Conservation (phyloP, 2,329 filamentous ascomycete genomes). For the Huntiella decipiens region DNA sequence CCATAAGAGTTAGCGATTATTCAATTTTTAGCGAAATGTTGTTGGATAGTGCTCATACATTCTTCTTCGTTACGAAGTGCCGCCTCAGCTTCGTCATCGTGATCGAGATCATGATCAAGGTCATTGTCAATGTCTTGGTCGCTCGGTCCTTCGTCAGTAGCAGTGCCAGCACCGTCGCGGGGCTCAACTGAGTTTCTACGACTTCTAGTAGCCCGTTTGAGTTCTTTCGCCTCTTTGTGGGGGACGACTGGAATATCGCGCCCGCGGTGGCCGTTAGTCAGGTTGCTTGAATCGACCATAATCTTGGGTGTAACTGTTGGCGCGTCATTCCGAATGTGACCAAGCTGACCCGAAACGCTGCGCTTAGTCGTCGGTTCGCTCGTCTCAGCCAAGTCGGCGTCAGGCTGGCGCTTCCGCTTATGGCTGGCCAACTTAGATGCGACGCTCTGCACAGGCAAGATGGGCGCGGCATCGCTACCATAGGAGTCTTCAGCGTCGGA, state of each 20-base stretch:
- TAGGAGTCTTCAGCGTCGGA: conserved; percentile 10
- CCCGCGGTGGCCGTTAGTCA: conserved; percentile 16
- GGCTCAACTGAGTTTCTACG: conserved; percentile 4
- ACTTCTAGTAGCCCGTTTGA: conserved; percentile 1
- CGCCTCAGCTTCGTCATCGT: conserved; percentile 40
- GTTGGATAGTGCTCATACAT: conserved; percentile 23
- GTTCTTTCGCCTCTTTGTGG: neutral
- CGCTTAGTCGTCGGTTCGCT: conserved; percentile 35
- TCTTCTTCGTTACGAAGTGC: conserved; percentile 46
- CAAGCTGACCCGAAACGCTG: conserved; percentile 22
- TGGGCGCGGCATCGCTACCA: conserved; percentile 7
- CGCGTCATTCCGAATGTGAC: conserved; percentile 1
- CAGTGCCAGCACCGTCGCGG: conserved; percentile 12
- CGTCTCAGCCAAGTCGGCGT: conserved; percentile 24
- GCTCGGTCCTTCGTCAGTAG: conserved; percentile 16
- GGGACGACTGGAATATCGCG: conserved; percentile 14
- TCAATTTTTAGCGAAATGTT: conserved; percentile 3
- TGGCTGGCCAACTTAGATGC: conserved; percentile 18
- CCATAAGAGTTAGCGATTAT: neutral
- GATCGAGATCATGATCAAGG: conserved; percentile 13
- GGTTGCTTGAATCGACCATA: neutral
- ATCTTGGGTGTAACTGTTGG: conserved; percentile 15
- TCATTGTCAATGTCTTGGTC: conserved; percentile 17
- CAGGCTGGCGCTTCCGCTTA: conserved; percentile 32
- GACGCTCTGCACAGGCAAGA: conserved; percentile 9